These are phyloP conservation scores for Chalciporus chontae DNA, from an alignment of 768 basidiomycete genomes.

Conservation along the genomic window DNA sequence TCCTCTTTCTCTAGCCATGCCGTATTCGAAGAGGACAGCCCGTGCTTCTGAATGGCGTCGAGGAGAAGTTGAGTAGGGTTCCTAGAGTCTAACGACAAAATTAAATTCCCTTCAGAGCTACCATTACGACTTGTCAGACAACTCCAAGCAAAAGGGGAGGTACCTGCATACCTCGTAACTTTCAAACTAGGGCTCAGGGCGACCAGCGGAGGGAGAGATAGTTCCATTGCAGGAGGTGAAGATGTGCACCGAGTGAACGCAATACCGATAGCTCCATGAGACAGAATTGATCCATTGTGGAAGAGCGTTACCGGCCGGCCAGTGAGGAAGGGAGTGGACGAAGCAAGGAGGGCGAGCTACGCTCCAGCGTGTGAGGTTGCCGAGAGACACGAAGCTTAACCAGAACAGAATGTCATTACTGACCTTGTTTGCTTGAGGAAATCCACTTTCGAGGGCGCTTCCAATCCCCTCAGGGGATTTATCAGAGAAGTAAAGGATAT, in stretches of 20 bases:
- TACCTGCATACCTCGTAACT: slow-evolving; percentile 48
- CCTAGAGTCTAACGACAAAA: slow-evolving; percentile 50
- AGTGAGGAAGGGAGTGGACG: slow-evolving; percentile 78
- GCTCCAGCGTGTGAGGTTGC: not conserved
- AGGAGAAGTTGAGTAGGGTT: slow-evolving; percentile 66
- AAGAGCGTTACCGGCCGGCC: slow-evolving; percentile 73
- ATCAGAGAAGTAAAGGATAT: slow-evolving; percentile 56
- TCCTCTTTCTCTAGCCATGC: slow-evolving; percentile 46
- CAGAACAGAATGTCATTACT: slow-evolving; percentile 15
- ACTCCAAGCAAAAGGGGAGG: not conserved
- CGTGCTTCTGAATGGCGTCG: slow-evolving; percentile 42
- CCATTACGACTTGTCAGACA: not conserved
- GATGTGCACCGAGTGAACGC: slow-evolving; percentile 34
- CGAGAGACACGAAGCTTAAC: not conserved
- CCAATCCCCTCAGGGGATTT: slow-evolving; percentile 53
- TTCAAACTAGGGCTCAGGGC: slow-evolving; percentile 42
- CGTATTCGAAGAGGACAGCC: slow-evolving; percentile 22
- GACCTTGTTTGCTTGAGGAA: slow-evolving; percentile 50
- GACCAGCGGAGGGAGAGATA: slow-evolving; percentile 39
- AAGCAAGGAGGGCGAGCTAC: slow-evolving; percentile 64
- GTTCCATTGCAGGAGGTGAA: slow-evolving; percentile 11
- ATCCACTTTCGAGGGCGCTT: slow-evolving; percentile 36
- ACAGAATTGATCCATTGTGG: slow-evolving; percentile 48
- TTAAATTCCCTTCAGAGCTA: slow-evolving; percentile 68
- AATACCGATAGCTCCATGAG: slow-evolving; percentile 69